Percentiles rank a stretch among this genome's conserved stretches.
phyloP scores from a whole-genome alignment of 208 protist genomes.

The Porcisia deanei region DNA sequence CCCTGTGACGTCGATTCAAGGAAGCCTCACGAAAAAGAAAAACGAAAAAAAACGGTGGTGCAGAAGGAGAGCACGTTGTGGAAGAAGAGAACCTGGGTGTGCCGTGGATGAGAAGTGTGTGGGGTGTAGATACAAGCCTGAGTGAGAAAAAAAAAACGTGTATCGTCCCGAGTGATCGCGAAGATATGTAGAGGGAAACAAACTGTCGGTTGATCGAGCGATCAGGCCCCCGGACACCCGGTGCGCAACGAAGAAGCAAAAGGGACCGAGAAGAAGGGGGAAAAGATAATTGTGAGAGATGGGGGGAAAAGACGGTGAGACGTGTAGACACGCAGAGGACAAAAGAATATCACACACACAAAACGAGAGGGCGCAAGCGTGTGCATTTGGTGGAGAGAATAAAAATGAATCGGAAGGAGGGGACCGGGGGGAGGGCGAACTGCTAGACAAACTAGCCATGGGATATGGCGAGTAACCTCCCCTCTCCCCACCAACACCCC shows the following conservation, averaged over 20 bases:
- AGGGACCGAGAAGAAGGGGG: too few relatives aligned
- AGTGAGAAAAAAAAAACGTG: background rate
- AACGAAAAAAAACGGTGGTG: background rate
- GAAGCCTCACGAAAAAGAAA: background rate
- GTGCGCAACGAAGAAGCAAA: background rate
- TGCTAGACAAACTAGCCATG: background rate
- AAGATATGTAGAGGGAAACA: background rate
- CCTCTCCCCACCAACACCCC: background rate
- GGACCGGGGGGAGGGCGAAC: background rate
- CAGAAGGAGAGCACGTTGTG: background rate
- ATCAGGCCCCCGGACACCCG: background rate
- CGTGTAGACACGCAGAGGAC: background rate
- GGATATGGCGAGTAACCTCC: background rate
- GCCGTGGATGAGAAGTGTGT: background rate
- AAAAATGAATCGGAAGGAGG: background rate
- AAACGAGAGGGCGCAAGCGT: background rate
- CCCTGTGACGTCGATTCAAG: background rate
- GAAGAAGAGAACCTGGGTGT: background rate
- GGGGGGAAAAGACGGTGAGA: background rate
- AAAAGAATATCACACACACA: background rate
- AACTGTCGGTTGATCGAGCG: background rate
- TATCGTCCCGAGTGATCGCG: background rate
- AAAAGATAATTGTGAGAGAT: too few relatives aligned
- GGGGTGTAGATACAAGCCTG: background rate
- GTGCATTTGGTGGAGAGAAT: background rate